Conservation (phyloP, 352 stramenopile species). For the Saprolegnia diclina region DNA sequence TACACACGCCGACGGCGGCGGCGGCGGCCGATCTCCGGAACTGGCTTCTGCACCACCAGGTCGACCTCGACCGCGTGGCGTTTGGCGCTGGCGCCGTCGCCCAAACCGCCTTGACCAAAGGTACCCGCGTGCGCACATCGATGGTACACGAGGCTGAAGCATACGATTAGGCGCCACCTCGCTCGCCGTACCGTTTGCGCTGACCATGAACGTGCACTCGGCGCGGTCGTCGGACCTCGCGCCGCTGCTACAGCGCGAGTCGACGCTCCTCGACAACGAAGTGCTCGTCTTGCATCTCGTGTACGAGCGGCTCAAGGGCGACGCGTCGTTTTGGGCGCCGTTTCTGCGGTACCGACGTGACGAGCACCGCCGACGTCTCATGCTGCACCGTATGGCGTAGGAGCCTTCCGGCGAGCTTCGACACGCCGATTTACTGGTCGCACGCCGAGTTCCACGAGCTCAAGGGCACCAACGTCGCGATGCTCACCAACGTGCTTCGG, state of each 20-base stretch:
- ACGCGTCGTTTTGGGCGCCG: slow-evolving; percentile 42
- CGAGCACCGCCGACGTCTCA: not conserved
- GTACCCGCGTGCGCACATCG: not conserved
- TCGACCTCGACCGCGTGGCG: not conserved
- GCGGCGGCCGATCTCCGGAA: not conserved
- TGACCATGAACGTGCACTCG: slow-evolving; percentile 49
- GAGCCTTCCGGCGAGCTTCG: slow-evolving; percentile 41
- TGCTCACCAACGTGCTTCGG: slow-evolving; percentile 59
- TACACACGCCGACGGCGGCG: not conserved
- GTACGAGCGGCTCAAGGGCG: slow-evolving; percentile 46
- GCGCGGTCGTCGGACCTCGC: slow-evolving; percentile 39
- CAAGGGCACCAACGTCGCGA: slow-evolving; percentile 46
- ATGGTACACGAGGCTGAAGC: not conserved
- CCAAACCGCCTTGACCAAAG: not conserved
- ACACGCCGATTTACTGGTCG: slow-evolving; percentile 56
- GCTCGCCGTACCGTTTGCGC: slow-evolving; percentile 42
- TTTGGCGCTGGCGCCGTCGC: not conserved
- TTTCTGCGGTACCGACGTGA: slow-evolving; percentile 38
- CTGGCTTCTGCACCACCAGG: not conserved
- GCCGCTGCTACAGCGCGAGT: slow-evolving; percentile 37
- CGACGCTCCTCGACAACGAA: slow-evolving; percentile 41
- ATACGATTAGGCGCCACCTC: slow-evolving; percentile 32
- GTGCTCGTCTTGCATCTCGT: slow-evolving; percentile 54
- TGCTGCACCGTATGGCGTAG: not conserved
- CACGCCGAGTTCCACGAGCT: slow-evolving; percentile 43